These are phyloP conservation scores for Physcia stellaris DNA, from an alignment of 495 filamentous ascomycete genomes.

Conservation along the genomic window DNA sequence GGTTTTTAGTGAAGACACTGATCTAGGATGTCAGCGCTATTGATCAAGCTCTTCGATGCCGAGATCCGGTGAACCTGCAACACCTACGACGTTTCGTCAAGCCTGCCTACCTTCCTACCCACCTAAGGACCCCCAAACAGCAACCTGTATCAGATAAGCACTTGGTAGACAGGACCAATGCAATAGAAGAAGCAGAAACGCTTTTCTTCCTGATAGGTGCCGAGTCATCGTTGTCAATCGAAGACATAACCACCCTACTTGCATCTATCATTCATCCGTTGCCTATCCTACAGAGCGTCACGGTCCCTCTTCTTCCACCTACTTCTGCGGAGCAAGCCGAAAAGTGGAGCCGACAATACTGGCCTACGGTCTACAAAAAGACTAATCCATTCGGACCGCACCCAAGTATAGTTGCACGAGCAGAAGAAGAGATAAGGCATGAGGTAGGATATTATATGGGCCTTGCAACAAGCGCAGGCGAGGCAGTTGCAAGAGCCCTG, in stretches of 20 bases:
- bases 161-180: no score
- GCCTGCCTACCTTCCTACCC: constrained; percentile 46
- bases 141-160: no score
- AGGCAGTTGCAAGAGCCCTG: constrained; percentile 37
- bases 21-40: neutral
- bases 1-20: neutral
- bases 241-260: no score
- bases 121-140: no score
- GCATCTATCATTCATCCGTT: no score
- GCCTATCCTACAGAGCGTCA: constrained; percentile 35
- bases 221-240: no score
- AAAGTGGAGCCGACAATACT: constrained; percentile 61
- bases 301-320: constrained; percentile 63
- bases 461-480: constrained; percentile 51
- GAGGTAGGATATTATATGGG: constrained; percentile 45
- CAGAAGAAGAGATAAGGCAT: constrained; percentile 39
- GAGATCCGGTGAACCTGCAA: constrained; percentile 46
- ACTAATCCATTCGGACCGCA: constrained; percentile 67
- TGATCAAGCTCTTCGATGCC: constrained; percentile 1
- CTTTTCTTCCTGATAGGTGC: no score
- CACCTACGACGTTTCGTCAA: constrained; percentile 79
- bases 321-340: constrained; percentile 61
- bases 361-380: constrained; percentile 81
- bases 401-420: constrained; percentile 37
- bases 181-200: no score